Evolutionary conservation across 176 grass and related monocot species (phyloP), one percentile per base, ranked within the genome.

Genomic region (Triticum urartu): DNA sequence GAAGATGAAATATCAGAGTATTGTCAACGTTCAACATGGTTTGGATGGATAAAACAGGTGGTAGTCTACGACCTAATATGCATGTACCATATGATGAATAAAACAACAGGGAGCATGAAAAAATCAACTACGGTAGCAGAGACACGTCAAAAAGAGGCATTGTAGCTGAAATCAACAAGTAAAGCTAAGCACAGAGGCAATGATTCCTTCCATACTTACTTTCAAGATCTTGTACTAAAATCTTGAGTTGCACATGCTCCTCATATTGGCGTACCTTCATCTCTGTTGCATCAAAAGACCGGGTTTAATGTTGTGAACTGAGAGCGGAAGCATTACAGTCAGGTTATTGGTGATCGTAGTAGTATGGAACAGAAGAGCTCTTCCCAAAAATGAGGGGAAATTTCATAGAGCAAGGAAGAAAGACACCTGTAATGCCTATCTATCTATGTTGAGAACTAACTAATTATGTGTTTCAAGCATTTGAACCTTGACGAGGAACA

Each of bases 211-310:
- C 32, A 33, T 33, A 33, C 95, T 90, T 92, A 98, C 95, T 93
- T 92, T 94, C 87, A 84, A 95, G 88, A 87, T 92, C 89, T 89
- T 68, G 89, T 78, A 98, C 60, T 83, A 98, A 77, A 79, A 89
- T 93, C 91, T 89, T 98, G 68, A 98, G 81, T 26, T 98, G 95
- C 34, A 81, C 88, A 39, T 38, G 86, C 67, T 98, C 95, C 93
- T 98, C 95, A 32, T 92, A 84, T 86, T 92, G 85, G 24, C 76
- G 79, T 79, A 80, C 40, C 81, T 87, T 98, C 45, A 86, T 89
- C 86, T 98, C 93, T 98, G 86, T 89, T 73, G 80, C 59, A 85
- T 68, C 39, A 82, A 42, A 17, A 52, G 3, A 5, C 43, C 80
- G 63, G 88, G 11, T 59, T 85, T 52, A 85, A n/a, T 65, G 45